Evolutionary conservation across 2,329 filamentous ascomycete species (phyloP).

Genomic region (Furcasterigmium furcatum): DNA sequence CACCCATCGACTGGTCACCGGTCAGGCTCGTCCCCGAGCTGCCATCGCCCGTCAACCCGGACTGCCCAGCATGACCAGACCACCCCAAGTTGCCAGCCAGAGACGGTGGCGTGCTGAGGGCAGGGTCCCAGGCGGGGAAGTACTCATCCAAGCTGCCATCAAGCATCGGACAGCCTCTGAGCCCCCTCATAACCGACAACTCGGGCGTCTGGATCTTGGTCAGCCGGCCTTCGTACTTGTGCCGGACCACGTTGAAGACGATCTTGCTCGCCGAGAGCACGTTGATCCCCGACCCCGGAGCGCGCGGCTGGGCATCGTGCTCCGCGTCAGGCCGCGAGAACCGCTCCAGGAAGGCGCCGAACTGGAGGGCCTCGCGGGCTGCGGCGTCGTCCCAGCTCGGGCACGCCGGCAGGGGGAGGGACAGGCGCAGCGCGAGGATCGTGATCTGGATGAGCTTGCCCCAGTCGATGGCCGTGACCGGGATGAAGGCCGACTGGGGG

Average conservation of each 20-base stretch:
- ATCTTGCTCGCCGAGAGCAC: conserved; percentile 41
- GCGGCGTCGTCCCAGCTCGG: conserved; percentile 28
- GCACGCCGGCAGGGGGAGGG: conserved; percentile 36
- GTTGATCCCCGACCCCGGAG: conserved; percentile 28
- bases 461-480: conserved; percentile 41
- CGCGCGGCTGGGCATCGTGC: conserved; percentile 14
- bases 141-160: conserved; percentile 46
- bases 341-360: conserved; percentile 33
- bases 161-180: conserved; percentile 46
- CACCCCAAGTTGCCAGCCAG: not conserved
- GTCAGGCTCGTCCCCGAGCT: too few relatives aligned
- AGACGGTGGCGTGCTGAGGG: conserved; percentile 16
- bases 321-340: conserved; percentile 24
- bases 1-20: too few relatives aligned
- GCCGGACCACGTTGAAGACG: conserved; percentile 40
- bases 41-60: too few relatives aligned
- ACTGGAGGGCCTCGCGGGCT: conserved; percentile 34
- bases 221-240: conserved; percentile 40
- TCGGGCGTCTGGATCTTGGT: conserved; percentile 23
- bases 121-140: conserved; percentile 40
- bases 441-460: conserved; percentile 33
- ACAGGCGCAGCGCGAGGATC: conserved; percentile 42
- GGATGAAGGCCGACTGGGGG: conserved; percentile 24
- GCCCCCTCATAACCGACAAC: conserved; percentile 12
- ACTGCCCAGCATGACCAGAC: not conserved